phyloP scores from a whole-genome alignment of 208 protist genomes.

The Phytomonas sp. region DNA sequence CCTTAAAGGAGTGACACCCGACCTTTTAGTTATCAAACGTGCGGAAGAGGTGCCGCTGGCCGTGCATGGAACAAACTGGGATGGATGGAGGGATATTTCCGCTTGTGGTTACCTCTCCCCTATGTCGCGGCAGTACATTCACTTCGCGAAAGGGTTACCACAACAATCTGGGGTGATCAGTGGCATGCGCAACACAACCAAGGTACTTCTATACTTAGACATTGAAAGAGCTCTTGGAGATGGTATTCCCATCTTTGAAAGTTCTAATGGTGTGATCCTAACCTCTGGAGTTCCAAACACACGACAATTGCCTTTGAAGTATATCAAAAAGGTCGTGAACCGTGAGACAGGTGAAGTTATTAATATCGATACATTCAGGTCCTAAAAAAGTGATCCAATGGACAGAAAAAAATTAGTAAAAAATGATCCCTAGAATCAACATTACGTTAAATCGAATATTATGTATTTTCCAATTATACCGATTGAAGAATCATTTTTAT shows the following conservation, averaged over 20 bases:
- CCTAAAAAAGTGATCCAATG: not conserved
- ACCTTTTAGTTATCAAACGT: slow-evolving; percentile 36
- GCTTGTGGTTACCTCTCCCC: slow-evolving; percentile 67
- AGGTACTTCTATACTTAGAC: slow-evolving; percentile 79
- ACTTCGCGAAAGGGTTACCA: slow-evolving; percentile 76
- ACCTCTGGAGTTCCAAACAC: slow-evolving; percentile 63
- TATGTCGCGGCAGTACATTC: slow-evolving; percentile 85
- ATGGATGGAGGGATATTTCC: slow-evolving; percentile 42
- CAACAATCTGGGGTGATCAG: slow-evolving; percentile 58
- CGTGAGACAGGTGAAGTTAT: slow-evolving; percentile 24
- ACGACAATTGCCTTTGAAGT: slow-evolving; percentile 48
- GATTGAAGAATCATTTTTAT: not conserved
- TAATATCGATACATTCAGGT: not conserved
- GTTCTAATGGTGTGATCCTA: slow-evolving; percentile 81
- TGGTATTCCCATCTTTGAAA: slow-evolving; percentile 61
- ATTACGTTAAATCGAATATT: not conserved
- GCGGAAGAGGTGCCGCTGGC: slow-evolving; percentile 25
- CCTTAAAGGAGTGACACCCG: slow-evolving; percentile 38
- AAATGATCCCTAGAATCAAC: not conserved
- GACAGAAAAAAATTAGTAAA: not conserved
- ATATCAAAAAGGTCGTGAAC: slow-evolving; percentile 60
- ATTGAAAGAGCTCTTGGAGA: slow-evolving; percentile 45
- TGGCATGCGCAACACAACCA: slow-evolving; percentile 61
- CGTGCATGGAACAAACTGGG: slow-evolving; percentile 80
- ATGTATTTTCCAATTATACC: not conserved